phyloP scores from a whole-genome alignment of 331 rosid species.

The Malus hybrid region DNA sequence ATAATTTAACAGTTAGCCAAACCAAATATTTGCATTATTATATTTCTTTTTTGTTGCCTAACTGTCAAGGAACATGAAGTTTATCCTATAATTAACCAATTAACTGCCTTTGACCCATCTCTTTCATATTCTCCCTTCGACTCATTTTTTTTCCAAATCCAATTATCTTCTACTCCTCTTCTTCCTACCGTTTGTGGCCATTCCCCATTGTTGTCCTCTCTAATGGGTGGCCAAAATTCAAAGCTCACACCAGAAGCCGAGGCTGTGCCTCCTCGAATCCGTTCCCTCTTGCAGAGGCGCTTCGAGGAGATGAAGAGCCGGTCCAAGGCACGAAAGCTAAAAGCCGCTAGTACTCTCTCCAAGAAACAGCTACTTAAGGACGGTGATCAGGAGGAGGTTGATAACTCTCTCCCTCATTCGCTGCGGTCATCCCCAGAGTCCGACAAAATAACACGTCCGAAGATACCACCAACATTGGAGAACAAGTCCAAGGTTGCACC shows the following conservation, averaged over 20 bases:
- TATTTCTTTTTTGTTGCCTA: neutral
- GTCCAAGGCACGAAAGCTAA: neutral
- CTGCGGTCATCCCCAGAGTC: neutral
- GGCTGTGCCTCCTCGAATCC: conserved; percentile 24
- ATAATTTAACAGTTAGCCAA: neutral
- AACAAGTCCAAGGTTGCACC: neutral
- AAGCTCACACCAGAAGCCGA: conserved; percentile 27
- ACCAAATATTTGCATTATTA: neutral
- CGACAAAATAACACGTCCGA: neutral
- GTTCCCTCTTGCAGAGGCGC: conserved; percentile 19
- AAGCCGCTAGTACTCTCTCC: conserved; percentile 1
- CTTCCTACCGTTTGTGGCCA: neutral
- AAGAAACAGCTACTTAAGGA: conserved; percentile 29
- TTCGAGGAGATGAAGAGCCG: conserved; percentile 21
- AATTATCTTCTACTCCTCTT: neutral
- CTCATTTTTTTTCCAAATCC: neutral
- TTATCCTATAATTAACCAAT: neutral
- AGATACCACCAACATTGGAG: neutral
- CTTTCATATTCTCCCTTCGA: conserved; percentile 8
- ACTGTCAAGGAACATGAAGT: conserved; percentile 3
- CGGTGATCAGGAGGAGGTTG: conserved; percentile 9
- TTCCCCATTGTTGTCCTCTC: neutral
- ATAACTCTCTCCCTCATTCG: conserved; percentile 1
- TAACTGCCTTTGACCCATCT: conserved; percentile 1
- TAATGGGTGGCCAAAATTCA: conserved; percentile 43